Percentiles rank a stretch among this genome's conserved stretches.
Conservation (phyloP, 225 moss, liverwort and hornwort species). For the Straminergon stramineum region DNA sequence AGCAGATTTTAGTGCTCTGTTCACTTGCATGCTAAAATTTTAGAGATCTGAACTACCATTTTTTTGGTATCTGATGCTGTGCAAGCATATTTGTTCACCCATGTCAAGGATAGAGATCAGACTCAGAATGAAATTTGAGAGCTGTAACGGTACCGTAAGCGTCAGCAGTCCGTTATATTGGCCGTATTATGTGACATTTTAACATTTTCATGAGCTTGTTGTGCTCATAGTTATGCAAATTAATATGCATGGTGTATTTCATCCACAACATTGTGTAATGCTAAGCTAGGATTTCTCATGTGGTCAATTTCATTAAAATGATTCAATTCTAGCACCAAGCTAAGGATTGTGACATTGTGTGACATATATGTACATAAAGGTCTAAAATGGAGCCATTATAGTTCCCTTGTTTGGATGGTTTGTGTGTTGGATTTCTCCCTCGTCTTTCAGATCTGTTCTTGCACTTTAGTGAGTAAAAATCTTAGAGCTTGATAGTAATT, state of each 20-base stretch:
- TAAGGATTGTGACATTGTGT: no score
- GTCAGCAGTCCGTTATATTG: neutral
- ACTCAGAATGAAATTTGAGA: neutral
- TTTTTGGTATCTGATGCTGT: neutral
- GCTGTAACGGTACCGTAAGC: neutral
- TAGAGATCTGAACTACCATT: neutral
- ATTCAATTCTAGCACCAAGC: neutral
- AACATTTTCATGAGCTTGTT: neutral
- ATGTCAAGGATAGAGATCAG: neutral
- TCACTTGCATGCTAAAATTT: neutral
- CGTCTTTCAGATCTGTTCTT: neutral
- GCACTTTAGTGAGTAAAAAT: neutral
- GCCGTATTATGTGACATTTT: neutral
- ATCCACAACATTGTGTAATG: neutral
- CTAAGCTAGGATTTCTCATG: neutral
- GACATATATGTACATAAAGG: neutral
- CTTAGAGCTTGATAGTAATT: neutral
- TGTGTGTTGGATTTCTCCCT: neutral
- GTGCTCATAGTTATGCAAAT: neutral
- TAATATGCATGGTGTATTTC: no score
- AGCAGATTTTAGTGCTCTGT: neutral
- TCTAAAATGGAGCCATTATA: neutral
- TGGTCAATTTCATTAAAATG: neutral
- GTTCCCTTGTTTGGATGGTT: neutral
- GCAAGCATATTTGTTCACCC: neutral